Evolutionary conservation across 306 rosid genomes (phyloP), one percentile per base, ranked within the genome.

Genomic region (Hippophae rhamnoides): DNA sequence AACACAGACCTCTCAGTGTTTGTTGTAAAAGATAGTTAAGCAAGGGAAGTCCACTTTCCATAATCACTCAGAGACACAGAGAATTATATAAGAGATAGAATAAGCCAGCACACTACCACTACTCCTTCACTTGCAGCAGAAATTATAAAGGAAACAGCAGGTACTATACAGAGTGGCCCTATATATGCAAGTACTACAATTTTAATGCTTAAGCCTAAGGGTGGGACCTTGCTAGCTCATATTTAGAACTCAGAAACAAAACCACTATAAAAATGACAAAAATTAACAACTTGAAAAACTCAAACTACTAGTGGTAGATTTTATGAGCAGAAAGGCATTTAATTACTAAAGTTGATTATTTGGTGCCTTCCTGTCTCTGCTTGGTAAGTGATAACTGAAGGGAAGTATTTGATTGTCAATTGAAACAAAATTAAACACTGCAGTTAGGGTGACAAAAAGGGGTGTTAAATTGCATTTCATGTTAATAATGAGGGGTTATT

Each of bases 41-140:
- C 77, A 84, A 69, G 62, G 95, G 90, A 54, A 79, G 70, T 65
- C 94, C 86, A 64, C 61, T 77, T 72, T 84, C 94, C 97, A 90
- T 90, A 13, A 61, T 65, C 74, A 44, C 68, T 7, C n/a, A 48
- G 44, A n/a, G 41, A 43, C 40, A 27, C 10, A 50, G 44, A 55
- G 53, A 74, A 45, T 52, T 25, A 54, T 51, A 58, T 26, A 61
- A 59, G 61, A 41, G 12, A 44, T 13, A 63, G 3, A 3, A 7
- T 7, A 51, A 52, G 54, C 11, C 25, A 51, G 49, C 54, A 41
- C 48, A 41, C 67, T 65, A 64, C 67, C 56, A 25, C 49, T 42
- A 26, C 54, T 50, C 60, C 61, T 63, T 71, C 25, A 31, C 38
- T 31, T 31, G 38, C 38, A 2, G 56, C 61, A 26, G 69, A 77